A percentile compares a stretch with the other conserved stretches of the same genome.
phyloP scores from a whole-genome alignment of 2,329 filamentous ascomycete genomes.

The Alternaria brassicicola region DNA sequence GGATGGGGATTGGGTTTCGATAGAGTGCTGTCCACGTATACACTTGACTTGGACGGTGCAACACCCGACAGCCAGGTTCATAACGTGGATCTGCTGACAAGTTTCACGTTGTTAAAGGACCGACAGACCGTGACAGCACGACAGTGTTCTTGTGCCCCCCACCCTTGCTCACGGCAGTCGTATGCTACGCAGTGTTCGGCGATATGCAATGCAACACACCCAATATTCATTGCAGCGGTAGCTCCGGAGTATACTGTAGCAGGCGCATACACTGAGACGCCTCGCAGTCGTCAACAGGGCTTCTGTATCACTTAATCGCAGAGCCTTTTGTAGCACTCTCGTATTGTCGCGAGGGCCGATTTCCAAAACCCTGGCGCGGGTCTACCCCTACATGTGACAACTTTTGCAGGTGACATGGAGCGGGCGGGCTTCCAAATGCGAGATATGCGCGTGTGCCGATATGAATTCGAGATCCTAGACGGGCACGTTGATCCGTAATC shows the following conservation, averaged over 20 bases:
- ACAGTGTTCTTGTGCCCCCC: constrained; percentile 15
- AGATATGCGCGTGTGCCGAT: constrained; percentile 13
- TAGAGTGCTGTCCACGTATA: constrained; percentile 18
- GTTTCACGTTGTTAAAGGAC: constrained; percentile 12
- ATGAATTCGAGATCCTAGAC: constrained; percentile 8
- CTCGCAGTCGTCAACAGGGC: not conserved
- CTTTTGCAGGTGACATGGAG: constrained; percentile 8
- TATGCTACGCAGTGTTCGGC: constrained; percentile 9
- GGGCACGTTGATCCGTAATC: constrained; percentile 8
- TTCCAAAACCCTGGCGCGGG: not conserved
- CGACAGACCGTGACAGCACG: constrained; percentile 8
- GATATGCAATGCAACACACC: constrained; percentile 17
- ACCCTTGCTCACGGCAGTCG: constrained; percentile 1
- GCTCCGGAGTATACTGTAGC: constrained; percentile 26
- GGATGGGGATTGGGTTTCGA: constrained; percentile 14
- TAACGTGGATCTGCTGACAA: constrained; percentile 16
- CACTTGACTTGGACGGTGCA: constrained; percentile 5
- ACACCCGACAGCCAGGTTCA: constrained; percentile 16
- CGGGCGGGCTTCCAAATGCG: constrained; percentile 12
- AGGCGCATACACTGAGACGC: constrained; percentile 18
- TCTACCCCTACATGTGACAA: constrained; percentile 8
- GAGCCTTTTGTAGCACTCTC: not conserved
- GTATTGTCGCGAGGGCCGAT: constrained; percentile 1
- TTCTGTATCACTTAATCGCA: constrained; percentile 5
- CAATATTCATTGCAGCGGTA: constrained; percentile 30